These are phyloP conservation scores for Diaporthe vexans DNA, from an alignment of 2,329 filamentous ascomycete species.

Conservation along the genomic window DNA sequence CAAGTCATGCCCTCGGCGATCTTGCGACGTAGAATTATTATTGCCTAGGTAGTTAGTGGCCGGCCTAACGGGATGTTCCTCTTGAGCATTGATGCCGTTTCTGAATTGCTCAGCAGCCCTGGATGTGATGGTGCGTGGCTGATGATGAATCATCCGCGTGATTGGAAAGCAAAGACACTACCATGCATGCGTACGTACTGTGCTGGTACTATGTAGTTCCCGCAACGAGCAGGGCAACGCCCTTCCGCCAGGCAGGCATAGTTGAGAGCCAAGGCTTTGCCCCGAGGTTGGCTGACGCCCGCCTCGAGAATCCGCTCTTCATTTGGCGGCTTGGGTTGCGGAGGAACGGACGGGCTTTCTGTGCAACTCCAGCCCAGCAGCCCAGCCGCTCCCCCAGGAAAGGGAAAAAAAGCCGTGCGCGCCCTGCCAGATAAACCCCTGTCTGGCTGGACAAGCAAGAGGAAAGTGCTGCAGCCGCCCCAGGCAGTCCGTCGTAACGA, in stretches of 20 bases:
- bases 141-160: constrained; percentile 31
- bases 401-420: neutral
- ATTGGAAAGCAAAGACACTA: constrained; percentile 4
- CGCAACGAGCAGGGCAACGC: constrained; percentile 8
- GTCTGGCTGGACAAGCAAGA: neutral
- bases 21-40: constrained; percentile 3
- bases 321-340: constrained; percentile 8
- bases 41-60: neutral
- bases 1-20: constrained; percentile 28
- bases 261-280: constrained; percentile 3
- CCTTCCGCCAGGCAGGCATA: neutral
- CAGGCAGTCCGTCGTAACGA: neutral
- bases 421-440: neutral
- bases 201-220: neutral
- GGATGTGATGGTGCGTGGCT: neutral
- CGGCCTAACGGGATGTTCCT: neutral
- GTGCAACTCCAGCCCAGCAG: constrained; percentile 7
- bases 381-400: neutral
- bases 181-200: neutral
- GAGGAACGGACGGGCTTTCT: constrained; percentile 26
- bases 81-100: neutral
- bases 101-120: neutral
- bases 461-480: constrained; percentile 1
- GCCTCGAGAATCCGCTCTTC: constrained; percentile 7
- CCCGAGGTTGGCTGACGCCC: constrained; percentile 30